Evolutionary conservation across 2,329 filamentous ascomycete genomes (phyloP), one percentile per base, ranked within the genome.

Genomic region (Chrysoporthe cubensis): DNA sequence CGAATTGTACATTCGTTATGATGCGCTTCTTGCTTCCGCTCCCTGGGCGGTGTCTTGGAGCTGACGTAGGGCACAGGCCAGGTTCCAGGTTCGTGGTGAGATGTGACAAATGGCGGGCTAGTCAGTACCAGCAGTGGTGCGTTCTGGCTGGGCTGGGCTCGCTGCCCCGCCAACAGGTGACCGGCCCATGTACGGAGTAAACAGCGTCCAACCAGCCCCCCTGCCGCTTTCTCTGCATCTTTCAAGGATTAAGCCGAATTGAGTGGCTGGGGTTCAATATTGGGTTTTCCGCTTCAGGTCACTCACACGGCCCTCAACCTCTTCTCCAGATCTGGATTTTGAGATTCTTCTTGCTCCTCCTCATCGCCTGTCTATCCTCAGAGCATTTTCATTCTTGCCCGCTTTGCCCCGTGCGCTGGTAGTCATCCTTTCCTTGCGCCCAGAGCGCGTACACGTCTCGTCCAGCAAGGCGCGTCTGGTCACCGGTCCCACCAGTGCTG

Each of bases 381-480:
- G 21, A 32, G 16, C 21, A 16, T 34, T 13, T 52, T 52, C 32
- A 32, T 32, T 52, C 32, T 54, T 32, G 6, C 32, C 26, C 37
- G 37, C 32, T 60, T 54, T 54, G 54, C 40, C 16, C 67, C 26
- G 56, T 14, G 6, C 32, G 44, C 26, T 50, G 59, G 59, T n/a
- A n/a, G 40, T 62, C 44, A 56, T 62, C 54, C 56, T 57, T 56
- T 58, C 56, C 56, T 60, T 48, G 16, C 58, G 62, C 62, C 58
- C 62, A 62, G 68, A 46, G 66, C 62, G 68, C 59, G 57, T 56
- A 61, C 57, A 64, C 66, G 60, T 64, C 57, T 69, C 42, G 54
- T 62, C 26, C 48, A 34, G 40, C 21, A 57, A 40, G 21, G 26
- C 54, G 8, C 43, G 48, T 69, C 16, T 60, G 65, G 50, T 67